phyloP scores from a whole-genome alignment of 192 early-diverging fungal genomes.

The Dimargaris verticillata region DNA sequence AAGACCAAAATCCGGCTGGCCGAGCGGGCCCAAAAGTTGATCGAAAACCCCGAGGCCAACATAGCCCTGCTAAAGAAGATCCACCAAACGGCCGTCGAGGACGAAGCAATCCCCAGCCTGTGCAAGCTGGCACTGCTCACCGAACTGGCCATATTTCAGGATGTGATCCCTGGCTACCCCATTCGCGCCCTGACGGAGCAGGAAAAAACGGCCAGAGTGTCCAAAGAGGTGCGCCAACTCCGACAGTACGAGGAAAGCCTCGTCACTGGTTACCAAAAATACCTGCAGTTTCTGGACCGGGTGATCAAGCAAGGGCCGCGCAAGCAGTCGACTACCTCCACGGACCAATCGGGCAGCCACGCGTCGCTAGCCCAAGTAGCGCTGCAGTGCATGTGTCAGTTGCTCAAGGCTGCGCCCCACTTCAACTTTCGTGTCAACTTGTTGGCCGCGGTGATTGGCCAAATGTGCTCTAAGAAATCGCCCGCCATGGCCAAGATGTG shows the following conservation, averaged over 20 bases:
- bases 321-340: conserved; percentile 20
- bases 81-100: conserved; percentile 42
- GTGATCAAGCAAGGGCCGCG: conserved; percentile 19
- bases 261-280: conserved; percentile 67
- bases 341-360: conserved; percentile 16
- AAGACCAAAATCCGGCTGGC: conserved; percentile 69
- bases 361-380: conserved; percentile 35
- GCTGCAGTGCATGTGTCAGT: conserved; percentile 64
- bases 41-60: conserved; percentile 68
- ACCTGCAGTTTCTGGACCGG: conserved; percentile 56
- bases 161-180: conserved; percentile 88
- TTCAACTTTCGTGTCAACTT: conserved; percentile 93
- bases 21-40: conserved; percentile 51
- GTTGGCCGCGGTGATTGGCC: conserved; percentile 61
- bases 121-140: conserved; percentile 59
- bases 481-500: conserved; percentile 50
- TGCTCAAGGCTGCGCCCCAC: conserved; percentile 68
- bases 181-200: conserved; percentile 74
- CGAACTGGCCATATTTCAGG: conserved; percentile 84
- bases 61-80: conserved; percentile 45
- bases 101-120: conserved; percentile 41
- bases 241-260: conserved; percentile 74
- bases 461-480: conserved; percentile 44
- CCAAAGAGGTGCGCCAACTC: conserved; percentile 79
- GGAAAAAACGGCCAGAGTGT: conserved; percentile 57